phyloP scores from a whole-genome alignment of 805 yeast genomes.

The Saccharomycopsis fodiens region DNA sequence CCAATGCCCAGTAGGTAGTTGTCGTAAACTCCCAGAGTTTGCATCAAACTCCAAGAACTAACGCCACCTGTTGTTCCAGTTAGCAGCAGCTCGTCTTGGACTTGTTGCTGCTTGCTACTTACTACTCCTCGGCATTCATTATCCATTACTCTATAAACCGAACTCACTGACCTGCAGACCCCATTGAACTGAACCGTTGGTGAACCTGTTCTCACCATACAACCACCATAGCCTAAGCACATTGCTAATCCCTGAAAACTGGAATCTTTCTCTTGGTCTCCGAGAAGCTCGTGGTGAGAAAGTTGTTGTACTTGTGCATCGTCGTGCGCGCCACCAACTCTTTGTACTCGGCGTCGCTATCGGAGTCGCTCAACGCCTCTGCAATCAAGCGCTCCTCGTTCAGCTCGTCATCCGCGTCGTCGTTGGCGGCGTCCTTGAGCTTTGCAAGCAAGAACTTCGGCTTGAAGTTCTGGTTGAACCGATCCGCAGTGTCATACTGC shows the following conservation, averaged over 20 bases:
- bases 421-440: conserved; percentile 2
- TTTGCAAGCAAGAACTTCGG: conserved; percentile 8
- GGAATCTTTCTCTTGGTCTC: not conserved
- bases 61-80: no score
- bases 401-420: conserved; percentile 1
- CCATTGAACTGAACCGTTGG: no score
- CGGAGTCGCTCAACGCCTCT: not conserved
- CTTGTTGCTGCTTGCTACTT: no score
- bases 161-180: no score
- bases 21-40: no score
- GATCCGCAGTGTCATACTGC: conserved; percentile 2
- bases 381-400: not conserved
- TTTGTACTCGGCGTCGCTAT: not conserved
- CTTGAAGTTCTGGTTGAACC: conserved; percentile 11
- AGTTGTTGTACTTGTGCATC: not conserved
- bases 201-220: no score
- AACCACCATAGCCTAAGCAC: no score
- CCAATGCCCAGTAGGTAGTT: no score
- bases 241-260: not conserved
- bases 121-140: no score
- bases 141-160: no score
- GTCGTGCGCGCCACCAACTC: not conserved
- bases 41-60: no score
- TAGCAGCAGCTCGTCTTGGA: no score
- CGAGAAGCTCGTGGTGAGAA: not conserved